These are phyloP conservation scores for Coniophora puteana DNA, from an alignment of 1,284 basidiomycete genomes.

Conservation along the genomic window DNA sequence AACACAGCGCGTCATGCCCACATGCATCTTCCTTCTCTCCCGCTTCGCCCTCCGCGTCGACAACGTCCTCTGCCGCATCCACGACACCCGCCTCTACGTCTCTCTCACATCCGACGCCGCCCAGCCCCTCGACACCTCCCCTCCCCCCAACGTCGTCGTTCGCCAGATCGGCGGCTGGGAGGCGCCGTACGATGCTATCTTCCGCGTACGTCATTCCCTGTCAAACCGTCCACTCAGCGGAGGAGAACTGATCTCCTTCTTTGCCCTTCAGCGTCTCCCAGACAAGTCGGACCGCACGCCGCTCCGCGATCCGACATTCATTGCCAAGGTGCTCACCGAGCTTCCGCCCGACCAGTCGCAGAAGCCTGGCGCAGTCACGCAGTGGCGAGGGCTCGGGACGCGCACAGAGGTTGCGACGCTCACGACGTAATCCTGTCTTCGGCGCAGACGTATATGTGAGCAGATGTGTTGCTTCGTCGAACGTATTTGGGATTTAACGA, in stretches of 20 bases:
- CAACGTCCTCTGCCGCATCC: constrained; percentile 88
- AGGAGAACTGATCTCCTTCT: background rate
- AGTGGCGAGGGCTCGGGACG: constrained; percentile 75
- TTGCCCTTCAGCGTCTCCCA: constrained; percentile 59
- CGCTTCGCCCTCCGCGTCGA: constrained; percentile 96
- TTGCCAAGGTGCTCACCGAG: constrained; percentile 71
- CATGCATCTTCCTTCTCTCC: constrained; percentile 88
- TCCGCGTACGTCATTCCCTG: constrained; percentile 50
- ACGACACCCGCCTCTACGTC: constrained; percentile 90
- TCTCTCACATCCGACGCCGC: constrained; percentile 64
- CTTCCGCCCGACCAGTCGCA: constrained; percentile 60
- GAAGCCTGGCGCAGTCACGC: constrained; percentile 58
- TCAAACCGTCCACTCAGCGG: constrained; percentile 5
- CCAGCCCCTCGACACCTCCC: no score
- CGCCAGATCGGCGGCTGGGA: constrained; percentile 89
- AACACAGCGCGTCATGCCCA: constrained; percentile 91
- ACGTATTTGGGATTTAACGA: no score
- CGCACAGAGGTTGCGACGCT: constrained; percentile 36
- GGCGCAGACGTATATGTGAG: no score
- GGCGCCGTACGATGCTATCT: constrained; percentile 80
- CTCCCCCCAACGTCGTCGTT: constrained; percentile 66
- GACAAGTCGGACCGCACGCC: constrained; percentile 83
- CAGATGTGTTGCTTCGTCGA: no score
- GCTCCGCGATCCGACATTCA: constrained; percentile 86
- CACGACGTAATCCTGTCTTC: no score